Conservation (phyloP, 768 basidiomycete genomes). For the Leccinum sublutescens region DNA sequence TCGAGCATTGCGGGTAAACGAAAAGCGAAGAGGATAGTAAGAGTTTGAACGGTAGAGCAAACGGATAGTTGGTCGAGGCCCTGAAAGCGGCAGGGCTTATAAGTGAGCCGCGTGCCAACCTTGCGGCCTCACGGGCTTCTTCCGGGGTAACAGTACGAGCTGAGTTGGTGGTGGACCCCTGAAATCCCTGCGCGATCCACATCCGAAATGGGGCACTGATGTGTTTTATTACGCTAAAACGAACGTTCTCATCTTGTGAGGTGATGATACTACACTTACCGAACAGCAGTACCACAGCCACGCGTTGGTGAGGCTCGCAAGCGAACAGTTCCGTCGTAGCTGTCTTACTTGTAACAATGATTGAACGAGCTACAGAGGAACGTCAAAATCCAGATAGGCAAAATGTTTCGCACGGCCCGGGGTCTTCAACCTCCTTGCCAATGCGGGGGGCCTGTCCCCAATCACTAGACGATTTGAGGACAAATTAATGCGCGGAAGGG, state of each 20-base stretch:
- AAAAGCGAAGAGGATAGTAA: not conserved
- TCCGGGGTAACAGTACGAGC: constrained; percentile 27
- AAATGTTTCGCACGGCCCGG: constrained; percentile 1
- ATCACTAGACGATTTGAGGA: not conserved
- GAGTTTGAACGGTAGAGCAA: constrained; percentile 11
- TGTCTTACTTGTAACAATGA: not conserved
- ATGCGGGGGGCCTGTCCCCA: not conserved
- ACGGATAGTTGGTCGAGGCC: constrained; percentile 15
- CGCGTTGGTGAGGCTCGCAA: not conserved
- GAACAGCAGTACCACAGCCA: not conserved
- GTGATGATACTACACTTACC: constrained; percentile 6
- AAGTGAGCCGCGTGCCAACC: constrained; percentile 29
- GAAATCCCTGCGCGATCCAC: constrained; percentile 14
- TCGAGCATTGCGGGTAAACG: constrained; percentile 47
- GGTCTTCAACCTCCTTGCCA: not conserved
- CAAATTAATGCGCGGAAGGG: not conserved
- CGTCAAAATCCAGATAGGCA: not conserved
- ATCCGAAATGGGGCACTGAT: not conserved
- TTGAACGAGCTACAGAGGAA: not conserved
- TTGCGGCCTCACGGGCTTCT: constrained; percentile 22
- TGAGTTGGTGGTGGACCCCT: constrained; percentile 18
- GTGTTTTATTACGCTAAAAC: constrained; percentile 11
- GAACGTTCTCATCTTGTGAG: constrained; percentile 18
- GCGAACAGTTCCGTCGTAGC: not conserved
- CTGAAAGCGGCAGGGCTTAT: constrained; percentile 22